phyloP scores from a whole-genome alignment of 2,329 filamentous ascomycete species.

The Colletotrichum sidae region DNA sequence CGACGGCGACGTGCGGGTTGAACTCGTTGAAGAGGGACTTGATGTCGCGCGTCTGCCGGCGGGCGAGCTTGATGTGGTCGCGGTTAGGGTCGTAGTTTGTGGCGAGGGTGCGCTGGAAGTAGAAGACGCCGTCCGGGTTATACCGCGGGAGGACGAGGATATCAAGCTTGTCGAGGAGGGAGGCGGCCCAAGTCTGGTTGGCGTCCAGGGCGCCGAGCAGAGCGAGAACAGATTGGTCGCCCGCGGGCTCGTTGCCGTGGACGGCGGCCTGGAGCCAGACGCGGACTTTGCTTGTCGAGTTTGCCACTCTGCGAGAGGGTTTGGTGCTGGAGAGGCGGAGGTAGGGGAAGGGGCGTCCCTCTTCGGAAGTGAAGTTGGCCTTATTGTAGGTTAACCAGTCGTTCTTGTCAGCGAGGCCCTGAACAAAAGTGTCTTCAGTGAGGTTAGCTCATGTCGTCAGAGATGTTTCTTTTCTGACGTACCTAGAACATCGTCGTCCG shows the following conservation, averaged over 20 bases:
- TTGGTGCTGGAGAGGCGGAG: conserved; percentile 37
- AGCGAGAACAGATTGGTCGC: conserved; percentile 46
- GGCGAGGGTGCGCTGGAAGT: conserved; percentile 47
- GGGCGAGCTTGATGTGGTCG: conserved; percentile 47
- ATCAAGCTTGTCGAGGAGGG: conserved; percentile 44
- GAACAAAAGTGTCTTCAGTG: conserved; percentile 38
- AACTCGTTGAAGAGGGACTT: conserved; percentile 46
- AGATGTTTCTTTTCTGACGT: neutral
- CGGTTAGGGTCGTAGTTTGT: conserved; percentile 48
- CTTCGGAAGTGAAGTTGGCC: conserved; percentile 40
- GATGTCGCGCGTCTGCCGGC: conserved; percentile 46
- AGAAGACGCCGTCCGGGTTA: conserved; percentile 49
- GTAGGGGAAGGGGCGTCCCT: conserved; percentile 41
- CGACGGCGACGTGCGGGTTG: conserved; percentile 45
- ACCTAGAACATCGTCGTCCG: conserved; percentile 38
- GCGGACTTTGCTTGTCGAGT: conserved; percentile 42
- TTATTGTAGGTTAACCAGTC: conserved; percentile 42
- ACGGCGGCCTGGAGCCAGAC: conserved; percentile 47
- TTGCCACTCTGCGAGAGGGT: conserved; percentile 16
- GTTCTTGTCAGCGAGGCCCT: conserved; percentile 40
- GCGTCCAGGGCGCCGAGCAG: conserved; percentile 46
- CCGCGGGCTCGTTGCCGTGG: conserved; percentile 48
- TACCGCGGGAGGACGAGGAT: conserved; percentile 47
- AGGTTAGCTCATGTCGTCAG: neutral
- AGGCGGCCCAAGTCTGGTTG: conserved; percentile 44